Percentiles rank a stretch among this genome's conserved stretches.
These are phyloP conservation scores for Peronospora farinosa DNA, from an alignment of 352 stramenopile species.

Conservation along the genomic window DNA sequence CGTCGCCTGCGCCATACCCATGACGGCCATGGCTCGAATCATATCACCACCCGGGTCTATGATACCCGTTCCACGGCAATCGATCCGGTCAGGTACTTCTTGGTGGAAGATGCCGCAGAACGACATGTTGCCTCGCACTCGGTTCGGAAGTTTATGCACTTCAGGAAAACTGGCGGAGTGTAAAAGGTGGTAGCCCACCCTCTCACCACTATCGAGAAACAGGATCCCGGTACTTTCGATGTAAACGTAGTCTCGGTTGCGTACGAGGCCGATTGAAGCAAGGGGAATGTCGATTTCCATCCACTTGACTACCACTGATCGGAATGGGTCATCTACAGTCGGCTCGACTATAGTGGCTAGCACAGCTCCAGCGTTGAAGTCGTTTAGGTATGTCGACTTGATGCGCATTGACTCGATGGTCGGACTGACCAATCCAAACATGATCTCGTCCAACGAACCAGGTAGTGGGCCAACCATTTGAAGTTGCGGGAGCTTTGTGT, in stretches of 20 bases:
- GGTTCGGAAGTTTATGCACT: too few relatives aligned
- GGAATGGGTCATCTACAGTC: slow-evolving; percentile 38
- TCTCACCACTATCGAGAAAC: slow-evolving; percentile 3
- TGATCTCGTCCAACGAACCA: slow-evolving; percentile 30
- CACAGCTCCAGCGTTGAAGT: slow-evolving; percentile 32
- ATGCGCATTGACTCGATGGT: slow-evolving; percentile 27
- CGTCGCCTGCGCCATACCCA: slow-evolving; percentile 16
- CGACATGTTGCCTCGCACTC: too few relatives aligned
- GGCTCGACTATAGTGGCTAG: slow-evolving; percentile 35
- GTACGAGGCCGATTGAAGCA: too few relatives aligned
- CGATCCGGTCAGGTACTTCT: background rate
- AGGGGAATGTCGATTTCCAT: too few relatives aligned
- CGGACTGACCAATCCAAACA: slow-evolving; percentile 34
- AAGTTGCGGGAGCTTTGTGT: slow-evolving; percentile 18
- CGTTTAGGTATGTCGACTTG: slow-evolving; percentile 23
- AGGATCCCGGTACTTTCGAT: slow-evolving; percentile 7
- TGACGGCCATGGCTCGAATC: slow-evolving; percentile 19
- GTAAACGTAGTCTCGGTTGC: too few relatives aligned
- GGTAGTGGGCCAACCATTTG: slow-evolving; percentile 26
- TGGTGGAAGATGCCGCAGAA: too few relatives aligned
- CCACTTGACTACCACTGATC: slow-evolving; percentile 24
- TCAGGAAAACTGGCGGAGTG: too few relatives aligned
- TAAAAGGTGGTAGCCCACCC: too few relatives aligned
- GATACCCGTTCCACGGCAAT: too few relatives aligned
- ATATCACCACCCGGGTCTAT: slow-evolving; percentile 25